Percentiles rank a stretch among this genome's conserved stretches.
Evolutionary conservation across 1,139 yeast genomes (phyloP).

Genomic region (Chernovozyma aurita): DNA sequence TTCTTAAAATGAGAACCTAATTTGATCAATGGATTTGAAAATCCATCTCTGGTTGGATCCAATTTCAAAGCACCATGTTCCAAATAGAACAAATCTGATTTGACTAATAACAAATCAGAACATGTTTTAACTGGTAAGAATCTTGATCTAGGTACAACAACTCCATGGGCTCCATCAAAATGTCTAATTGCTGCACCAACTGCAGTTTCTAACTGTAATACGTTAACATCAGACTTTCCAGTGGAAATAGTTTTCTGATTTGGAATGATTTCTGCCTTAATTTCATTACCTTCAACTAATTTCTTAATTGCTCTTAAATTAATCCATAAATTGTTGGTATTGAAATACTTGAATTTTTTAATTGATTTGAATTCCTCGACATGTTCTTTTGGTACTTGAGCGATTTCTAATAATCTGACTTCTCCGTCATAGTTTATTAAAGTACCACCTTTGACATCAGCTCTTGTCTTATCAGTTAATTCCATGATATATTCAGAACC

Average conservation of each 20-base stretch:
- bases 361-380: constrained; percentile 97
- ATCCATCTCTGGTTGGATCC: constrained; percentile 83
- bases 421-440: constrained; percentile 93
- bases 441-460: constrained; percentile 99
- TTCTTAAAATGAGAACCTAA: constrained; percentile 95
- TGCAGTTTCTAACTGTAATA: constrained; percentile 94
- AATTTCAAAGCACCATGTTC: constrained; percentile 88
- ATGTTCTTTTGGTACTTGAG: constrained; percentile 98
- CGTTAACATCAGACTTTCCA: constrained; percentile 77
- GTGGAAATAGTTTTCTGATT: constrained; percentile 77
- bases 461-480: constrained; percentile 96
- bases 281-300: constrained; percentile 77
- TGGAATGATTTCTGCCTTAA: constrained; percentile 93
- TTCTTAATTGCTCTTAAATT: constrained; percentile 91
- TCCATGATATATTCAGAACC: constrained; percentile 96
- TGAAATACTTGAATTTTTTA: constrained; percentile 95
- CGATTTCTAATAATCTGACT: constrained; percentile 92
- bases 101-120: constrained; percentile 88
- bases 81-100: constrained; percentile 89
- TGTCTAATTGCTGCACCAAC: constrained; percentile 99
- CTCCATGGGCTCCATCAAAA: constrained; percentile 94
- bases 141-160: constrained; percentile 95
- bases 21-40: constrained; percentile 87
- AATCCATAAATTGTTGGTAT: constrained; percentile 97
- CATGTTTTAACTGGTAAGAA: constrained; percentile 98